phyloP scores from a whole-genome alignment of 257 asterid genomes.

The Solanum medicagineum region DNA sequence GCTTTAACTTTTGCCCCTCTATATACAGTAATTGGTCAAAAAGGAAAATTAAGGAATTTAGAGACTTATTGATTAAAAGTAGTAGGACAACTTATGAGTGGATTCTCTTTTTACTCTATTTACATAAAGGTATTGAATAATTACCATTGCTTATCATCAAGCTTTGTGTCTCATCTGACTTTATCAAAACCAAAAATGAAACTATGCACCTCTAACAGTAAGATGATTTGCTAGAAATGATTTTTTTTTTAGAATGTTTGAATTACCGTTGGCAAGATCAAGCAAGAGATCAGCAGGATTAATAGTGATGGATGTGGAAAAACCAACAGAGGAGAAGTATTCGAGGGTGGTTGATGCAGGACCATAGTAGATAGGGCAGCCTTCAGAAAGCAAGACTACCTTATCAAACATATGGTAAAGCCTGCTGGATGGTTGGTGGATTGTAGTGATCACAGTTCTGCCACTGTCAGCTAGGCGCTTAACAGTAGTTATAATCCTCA shows the following conservation, averaged over 20 bases:
- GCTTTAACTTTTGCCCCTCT: background rate
- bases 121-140: background rate
- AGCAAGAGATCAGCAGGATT: conserved; percentile 97
- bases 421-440: conserved; percentile 98
- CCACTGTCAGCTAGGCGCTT: conserved; percentile 82
- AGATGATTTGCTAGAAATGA: background rate
- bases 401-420: conserved; percentile 95
- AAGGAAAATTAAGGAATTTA: background rate
- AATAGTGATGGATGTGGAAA: conserved; percentile 50
- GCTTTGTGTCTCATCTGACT: background rate
- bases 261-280: conserved; percentile 93
- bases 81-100: background rate
- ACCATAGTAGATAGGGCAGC: conserved; percentile 88
- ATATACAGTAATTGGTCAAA: background rate
- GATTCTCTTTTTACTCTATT: background rate
- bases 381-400: conserved; percentile 79
- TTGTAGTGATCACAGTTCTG: conserved; percentile 81
- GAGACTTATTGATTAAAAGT: background rate
- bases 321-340: conserved; percentile 82
- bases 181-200: background rate
- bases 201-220: background rate
- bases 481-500: conserved; percentile 60
- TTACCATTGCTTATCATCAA: background rate
- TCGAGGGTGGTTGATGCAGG: conserved; percentile 70
- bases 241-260: background rate